phyloP scores from a whole-genome alignment of 257 asterid species.

The Nicotiana sylvestris region DNA sequence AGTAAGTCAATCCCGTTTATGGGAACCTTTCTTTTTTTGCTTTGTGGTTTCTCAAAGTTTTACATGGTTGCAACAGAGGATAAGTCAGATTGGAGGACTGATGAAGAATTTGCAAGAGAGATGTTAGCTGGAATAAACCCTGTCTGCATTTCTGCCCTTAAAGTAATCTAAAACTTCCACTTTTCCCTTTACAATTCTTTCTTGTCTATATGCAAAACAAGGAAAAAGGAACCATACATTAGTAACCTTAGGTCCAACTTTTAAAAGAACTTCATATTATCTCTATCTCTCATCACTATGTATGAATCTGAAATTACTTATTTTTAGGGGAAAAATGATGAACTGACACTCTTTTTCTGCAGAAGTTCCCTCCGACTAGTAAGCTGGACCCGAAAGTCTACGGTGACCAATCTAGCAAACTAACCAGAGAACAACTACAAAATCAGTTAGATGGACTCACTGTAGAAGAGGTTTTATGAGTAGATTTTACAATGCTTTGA shows the following conservation, averaged over 20 bases:
- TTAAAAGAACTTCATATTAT: neutral
- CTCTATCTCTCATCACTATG: neutral
- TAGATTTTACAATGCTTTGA: neutral
- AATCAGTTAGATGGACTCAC: slow-evolving; percentile 37
- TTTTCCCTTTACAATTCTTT: neutral
- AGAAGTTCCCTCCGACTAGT: slow-evolving; percentile 56
- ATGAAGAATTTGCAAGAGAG: slow-evolving; percentile 67
- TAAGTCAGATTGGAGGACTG: slow-evolving; percentile 63
- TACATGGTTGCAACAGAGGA: slow-evolving; percentile 31
- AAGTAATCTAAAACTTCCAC: slow-evolving; percentile 22
- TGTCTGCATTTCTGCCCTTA: slow-evolving; percentile 37
- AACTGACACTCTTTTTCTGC: slow-evolving; percentile 1
- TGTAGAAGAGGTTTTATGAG: slow-evolving; percentile 33
- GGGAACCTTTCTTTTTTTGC: neutral
- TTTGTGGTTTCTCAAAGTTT: neutral
- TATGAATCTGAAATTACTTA: neutral
- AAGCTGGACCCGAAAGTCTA: slow-evolving; percentile 40
- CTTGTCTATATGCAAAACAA: neutral
- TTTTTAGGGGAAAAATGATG: neutral
- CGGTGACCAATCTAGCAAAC: slow-evolving; percentile 43
- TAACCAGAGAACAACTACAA: slow-evolving; percentile 32
- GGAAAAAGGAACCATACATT: neutral
- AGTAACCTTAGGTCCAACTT: neutral
- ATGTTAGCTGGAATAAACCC: slow-evolving; percentile 81
- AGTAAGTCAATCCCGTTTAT: neutral